A percentile compares a stretch with the other conserved stretches of the same genome.
phyloP scores from a whole-genome alignment of 352 stramenopile genomes.

The Globisporangium takayamanum region DNA sequence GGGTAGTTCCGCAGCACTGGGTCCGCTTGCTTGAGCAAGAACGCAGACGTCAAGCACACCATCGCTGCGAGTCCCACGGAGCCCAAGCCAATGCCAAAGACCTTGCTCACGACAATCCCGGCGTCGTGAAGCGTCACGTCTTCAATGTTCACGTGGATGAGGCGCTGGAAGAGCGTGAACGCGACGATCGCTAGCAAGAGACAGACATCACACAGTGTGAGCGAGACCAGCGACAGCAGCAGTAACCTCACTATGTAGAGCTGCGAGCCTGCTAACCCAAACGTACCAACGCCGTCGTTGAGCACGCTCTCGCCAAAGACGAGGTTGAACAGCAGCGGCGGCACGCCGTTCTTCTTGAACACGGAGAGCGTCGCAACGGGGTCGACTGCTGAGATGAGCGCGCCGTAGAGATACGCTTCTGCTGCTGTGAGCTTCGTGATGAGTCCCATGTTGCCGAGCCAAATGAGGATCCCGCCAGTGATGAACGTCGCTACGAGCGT shows the following conservation, averaged over 20 bases:
- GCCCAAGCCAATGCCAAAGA: conserved; percentile 78
- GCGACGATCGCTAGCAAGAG: conserved; percentile 59
- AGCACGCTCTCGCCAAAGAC: conserved; percentile 95
- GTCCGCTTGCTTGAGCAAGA: conserved; percentile 75
- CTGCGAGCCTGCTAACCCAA: too few species aligned
- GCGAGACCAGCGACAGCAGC: conserved; percentile 9
- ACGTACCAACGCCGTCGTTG: conserved; percentile 90
- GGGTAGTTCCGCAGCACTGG: conserved; percentile 67
- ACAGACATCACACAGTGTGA: neutral
- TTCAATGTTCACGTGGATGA: conserved; percentile 63
- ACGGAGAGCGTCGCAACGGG: conserved; percentile 91
- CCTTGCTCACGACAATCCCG: conserved; percentile 71
- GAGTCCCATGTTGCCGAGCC: conserved; percentile 56
- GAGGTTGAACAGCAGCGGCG: conserved; percentile 91
- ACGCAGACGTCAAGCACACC: conserved; percentile 74
- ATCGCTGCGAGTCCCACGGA: conserved; percentile 66
- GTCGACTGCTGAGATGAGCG: conserved; percentile 91
- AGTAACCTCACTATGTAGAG: conserved; percentile 3
- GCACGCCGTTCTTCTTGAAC: conserved; percentile 88
- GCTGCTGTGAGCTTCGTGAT: conserved; percentile 81
- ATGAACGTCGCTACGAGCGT: conserved; percentile 79
- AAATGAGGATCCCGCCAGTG: conserved; percentile 67
- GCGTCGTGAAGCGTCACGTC: conserved; percentile 73
- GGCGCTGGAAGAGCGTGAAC: conserved; percentile 75
- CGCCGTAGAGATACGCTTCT: conserved; percentile 89